A percentile compares a stretch with the other conserved stretches of the same genome.
phyloP scores from a whole-genome alignment of 768 basidiomycete species.

The Leccinum pellstonianum region DNA sequence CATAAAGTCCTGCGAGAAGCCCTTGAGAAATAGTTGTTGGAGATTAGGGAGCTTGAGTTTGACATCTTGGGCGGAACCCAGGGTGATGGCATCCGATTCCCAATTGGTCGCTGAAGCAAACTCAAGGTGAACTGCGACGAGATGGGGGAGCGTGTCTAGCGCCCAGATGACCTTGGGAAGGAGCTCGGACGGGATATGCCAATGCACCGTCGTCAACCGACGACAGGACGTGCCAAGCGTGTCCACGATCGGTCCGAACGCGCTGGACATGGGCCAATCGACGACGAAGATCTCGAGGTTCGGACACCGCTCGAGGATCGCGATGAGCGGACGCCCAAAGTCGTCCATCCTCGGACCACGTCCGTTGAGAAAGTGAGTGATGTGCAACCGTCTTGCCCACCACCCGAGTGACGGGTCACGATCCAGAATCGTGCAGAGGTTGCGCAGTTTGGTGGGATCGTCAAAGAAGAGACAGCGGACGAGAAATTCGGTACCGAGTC shows the following conservation, averaged over 20 bases:
- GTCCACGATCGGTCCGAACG: conserved; percentile 65
- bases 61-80: conserved; percentile 63
- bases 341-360: conserved; percentile 45
- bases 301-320: conserved; percentile 62
- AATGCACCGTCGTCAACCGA: conserved; percentile 59
- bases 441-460: conserved; percentile 52
- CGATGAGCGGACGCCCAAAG: conserved; percentile 52
- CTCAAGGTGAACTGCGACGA: conserved; percentile 58
- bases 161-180: conserved; percentile 73
- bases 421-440: conserved; percentile 52
- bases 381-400: conserved; percentile 73
- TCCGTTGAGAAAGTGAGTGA: conserved; percentile 49
- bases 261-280: conserved; percentile 58
- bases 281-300: conserved; percentile 74
- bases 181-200: conserved; percentile 54
- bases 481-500: conserved; percentile 61
- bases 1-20: conserved; percentile 60
- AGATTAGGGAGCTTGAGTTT: conserved; percentile 53
- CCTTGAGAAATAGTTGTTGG: conserved; percentile 61
- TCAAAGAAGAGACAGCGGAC: conserved; percentile 70
- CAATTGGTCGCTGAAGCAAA: conserved; percentile 32
- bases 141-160: conserved; percentile 55
- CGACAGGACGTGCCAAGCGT: conserved; percentile 52
- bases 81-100: conserved; percentile 45
- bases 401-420: conserved; percentile 56